Conservation (phyloP, 176 grass and related monocot species). For the Oryza longistaminata region DNA sequence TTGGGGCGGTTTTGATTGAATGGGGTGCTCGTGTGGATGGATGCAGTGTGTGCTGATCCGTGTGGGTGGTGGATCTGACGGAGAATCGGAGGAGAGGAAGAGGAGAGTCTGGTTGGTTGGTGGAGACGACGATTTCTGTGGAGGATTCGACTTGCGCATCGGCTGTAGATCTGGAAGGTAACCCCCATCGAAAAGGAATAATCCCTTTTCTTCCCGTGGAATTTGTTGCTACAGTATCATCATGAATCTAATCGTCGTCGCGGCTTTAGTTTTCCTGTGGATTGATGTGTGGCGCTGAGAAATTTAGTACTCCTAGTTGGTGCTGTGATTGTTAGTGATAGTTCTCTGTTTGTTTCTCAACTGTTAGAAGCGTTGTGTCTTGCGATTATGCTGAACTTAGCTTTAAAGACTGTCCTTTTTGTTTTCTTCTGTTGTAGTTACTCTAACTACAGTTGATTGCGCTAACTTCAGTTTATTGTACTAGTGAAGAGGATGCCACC, state of each 20-base stretch:
- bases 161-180: conserved; percentile 43
- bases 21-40: neutral
- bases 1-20: neutral
- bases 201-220: neutral
- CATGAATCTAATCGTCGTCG: neutral
- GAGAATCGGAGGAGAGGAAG: neutral
- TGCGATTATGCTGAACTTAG: neutral
- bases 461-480: neutral
- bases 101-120: neutral
- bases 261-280: neutral
- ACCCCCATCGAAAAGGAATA: neutral
- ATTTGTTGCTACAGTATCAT: neutral
- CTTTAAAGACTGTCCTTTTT: neutral
- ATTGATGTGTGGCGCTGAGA: neutral
- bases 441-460: neutral
- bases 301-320: neutral
- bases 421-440: neutral
- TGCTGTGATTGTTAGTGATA: neutral
- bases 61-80: conserved; percentile 12
- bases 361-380: neutral
- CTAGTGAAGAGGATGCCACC: neutral
- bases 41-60: conserved; percentile 14
- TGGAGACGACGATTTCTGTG: neutral
- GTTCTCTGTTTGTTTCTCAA: neutral
- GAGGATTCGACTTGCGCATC: neutral